Evolutionary conservation across 169 alveolate species (phyloP).

Genomic region (Ichthyophthirius multifiliis): DNA sequence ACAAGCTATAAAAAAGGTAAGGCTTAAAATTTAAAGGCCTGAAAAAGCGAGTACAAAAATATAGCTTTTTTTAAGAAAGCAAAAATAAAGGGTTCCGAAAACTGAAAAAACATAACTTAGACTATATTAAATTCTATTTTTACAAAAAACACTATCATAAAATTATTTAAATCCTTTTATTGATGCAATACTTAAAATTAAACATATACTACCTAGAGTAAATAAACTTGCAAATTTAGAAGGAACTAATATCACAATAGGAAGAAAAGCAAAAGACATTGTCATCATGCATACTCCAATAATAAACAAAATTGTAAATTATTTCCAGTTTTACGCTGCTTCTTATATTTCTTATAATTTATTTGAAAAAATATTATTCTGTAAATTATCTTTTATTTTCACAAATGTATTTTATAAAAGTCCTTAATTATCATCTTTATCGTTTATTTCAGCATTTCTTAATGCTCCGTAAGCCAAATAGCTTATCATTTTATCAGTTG

Average conservation of each 20-base stretch:
- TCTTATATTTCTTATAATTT: constrained; percentile 27
- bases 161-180: constrained; percentile 29
- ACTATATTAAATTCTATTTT: constrained; percentile 14
- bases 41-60: constrained; percentile 9
- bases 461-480: too few species aligned
- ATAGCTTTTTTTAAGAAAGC: constrained; percentile 2
- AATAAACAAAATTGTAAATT: constrained; percentile 21
- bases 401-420: neutral
- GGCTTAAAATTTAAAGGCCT: constrained; percentile 3
- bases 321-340: constrained; percentile 33
- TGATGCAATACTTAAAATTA: neutral
- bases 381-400: neutral
- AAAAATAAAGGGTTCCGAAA: constrained; percentile 8
- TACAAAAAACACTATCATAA: neutral
- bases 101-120: constrained; percentile 5
- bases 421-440: neutral
- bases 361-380: neutral
- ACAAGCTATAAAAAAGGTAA: constrained; percentile 19
- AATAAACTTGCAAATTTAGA: constrained; percentile 31
- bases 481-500: too few species aligned
- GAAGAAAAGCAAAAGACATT: constrained; percentile 19
- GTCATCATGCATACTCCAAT: constrained; percentile 12
- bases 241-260: constrained; percentile 22
- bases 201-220: constrained; percentile 21
- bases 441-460: neutral